These are phyloP conservation scores for Scytalidium sp. DNA, from an alignment of 2,329 filamentous ascomycete species.

Conservation along the genomic window DNA sequence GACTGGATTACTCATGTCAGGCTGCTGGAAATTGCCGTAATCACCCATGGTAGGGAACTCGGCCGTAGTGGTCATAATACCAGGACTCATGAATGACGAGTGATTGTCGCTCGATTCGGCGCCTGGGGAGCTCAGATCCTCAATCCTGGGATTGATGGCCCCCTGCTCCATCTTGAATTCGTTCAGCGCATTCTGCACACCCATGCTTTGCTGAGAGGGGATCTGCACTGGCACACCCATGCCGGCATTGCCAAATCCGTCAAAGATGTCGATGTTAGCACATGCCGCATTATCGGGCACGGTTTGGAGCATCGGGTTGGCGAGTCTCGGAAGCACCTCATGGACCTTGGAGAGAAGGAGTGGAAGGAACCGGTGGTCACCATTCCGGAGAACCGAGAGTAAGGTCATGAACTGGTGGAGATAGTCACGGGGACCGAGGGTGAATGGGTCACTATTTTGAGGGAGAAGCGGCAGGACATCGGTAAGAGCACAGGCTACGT, in stretches of 20 bases:
- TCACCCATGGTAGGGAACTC: constrained; percentile 20
- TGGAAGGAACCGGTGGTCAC: constrained; percentile 73
- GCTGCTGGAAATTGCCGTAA: constrained; percentile 14
- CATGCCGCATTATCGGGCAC: constrained; percentile 48
- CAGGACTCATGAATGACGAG: constrained; percentile 19
- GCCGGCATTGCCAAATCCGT: constrained; percentile 61
- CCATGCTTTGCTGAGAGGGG: constrained; percentile 21
- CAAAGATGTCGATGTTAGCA: constrained; percentile 56
- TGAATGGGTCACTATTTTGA: constrained; percentile 58
- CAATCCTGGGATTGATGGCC: no score
- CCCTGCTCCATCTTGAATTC: constrained; percentile 26
- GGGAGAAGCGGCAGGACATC: constrained; percentile 69
- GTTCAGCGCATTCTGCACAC: constrained; percentile 13
- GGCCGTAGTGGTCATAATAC: constrained; percentile 20
- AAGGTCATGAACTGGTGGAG: constrained; percentile 67
- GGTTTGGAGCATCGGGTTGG: constrained; percentile 58
- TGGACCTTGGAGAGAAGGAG: constrained; percentile 73
- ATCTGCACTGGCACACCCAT: constrained; percentile 40
- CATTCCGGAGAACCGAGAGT: constrained; percentile 68
- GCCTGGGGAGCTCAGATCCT: constrained; percentile 22
- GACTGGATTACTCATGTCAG: constrained; percentile 14
- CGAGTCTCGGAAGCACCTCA: constrained; percentile 63
- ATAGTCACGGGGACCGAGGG: constrained; percentile 67
- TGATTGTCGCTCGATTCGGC: constrained; percentile 12
- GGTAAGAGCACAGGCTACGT: constrained; percentile 69